phyloP scores from a whole-genome alignment of 225 moss, liverwort and hornwort genomes.

The Ulota crispa region DNA sequence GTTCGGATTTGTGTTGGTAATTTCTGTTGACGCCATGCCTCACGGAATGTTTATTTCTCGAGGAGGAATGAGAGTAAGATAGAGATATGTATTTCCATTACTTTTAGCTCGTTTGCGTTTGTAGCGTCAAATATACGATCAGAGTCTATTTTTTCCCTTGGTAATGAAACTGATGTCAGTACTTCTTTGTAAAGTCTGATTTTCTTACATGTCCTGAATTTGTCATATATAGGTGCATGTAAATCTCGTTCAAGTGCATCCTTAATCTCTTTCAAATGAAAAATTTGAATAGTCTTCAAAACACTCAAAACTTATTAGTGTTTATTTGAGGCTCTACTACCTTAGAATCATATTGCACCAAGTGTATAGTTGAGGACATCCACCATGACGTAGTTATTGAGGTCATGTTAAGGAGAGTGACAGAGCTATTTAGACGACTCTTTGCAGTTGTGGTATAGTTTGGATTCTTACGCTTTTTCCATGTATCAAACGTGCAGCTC shows the following conservation, averaged over 20 bases:
- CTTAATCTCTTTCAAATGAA: too few relatives aligned
- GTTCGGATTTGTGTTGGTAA: background rate
- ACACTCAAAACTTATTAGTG: too few relatives aligned
- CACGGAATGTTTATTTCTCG: background rate
- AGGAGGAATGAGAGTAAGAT: background rate
- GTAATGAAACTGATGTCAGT: background rate
- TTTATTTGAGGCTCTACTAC: background rate
- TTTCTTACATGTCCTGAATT: background rate
- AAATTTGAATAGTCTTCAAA: background rate
- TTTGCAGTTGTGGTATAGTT: background rate
- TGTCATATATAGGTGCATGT: background rate
- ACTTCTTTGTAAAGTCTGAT: background rate
- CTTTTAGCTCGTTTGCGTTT: background rate
- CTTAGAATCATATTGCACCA: background rate
- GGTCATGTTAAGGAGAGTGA: background rate
- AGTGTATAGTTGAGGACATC: too few relatives aligned
- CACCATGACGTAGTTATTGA: background rate
- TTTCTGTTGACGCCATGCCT: background rate
- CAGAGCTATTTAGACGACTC: background rate
- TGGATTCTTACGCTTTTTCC: slow-evolving; percentile 9
- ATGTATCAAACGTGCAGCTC: slow-evolving; percentile 37
- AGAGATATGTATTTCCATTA: background rate
- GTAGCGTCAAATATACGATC: background rate
- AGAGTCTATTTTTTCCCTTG: background rate
- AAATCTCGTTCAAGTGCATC: background rate